Evolutionary conservation across 495 filamentous ascomycete species (phyloP), one percentile per base, ranked within the genome.

Genomic region (Lophiostoma macrostomum): DNA sequence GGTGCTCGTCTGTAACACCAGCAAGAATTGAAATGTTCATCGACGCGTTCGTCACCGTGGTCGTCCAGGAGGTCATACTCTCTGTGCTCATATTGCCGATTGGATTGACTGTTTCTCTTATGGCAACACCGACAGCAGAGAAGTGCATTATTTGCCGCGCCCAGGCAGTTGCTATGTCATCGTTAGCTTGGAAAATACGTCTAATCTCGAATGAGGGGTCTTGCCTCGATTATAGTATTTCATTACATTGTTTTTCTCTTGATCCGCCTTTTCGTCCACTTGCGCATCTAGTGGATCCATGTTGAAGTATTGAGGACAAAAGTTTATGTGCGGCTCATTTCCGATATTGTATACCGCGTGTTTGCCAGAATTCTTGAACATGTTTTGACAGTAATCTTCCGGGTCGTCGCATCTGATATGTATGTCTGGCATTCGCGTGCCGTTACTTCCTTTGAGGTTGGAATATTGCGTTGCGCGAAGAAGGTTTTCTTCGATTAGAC

Each of bases 321-420:
- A 60, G 30, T 60, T 60, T 25, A 54, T 54, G 19, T 60, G 56
- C 8, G 56, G 35, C 24, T 60, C 56, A 23, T 60, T 60, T 7
- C 50, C 50, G 44, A 60, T 54, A 29, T 54, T 60, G 22, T 54
- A 60, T n/a, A 44, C 50, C 0, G 19, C 3, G 23, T 49, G 50
- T 20, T 50, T 43, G 5, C 50, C 56, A 42, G 50, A 35, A 31
- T 39, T 50, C 30, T 22, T 45, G 10, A 35, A 38, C 0, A 50
- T 36, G 2, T 50, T 32, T 10, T 28, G 23, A 23, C 50, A 60
- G 5, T 38, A 10, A n/a, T 43, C 24, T 12, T 54, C 37, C 25
- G 56, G 56, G 27, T 60, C 56, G 24, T 54, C 56, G 44, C 56
- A 60, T 13, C 56, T 50, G 0, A 54, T 37, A 32, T 54, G 56